Percentiles rank a stretch among this genome's conserved stretches.
These are phyloP conservation scores for Pascua sp. DNA, from an alignment of 1,284 basidiomycete genomes.

Conservation along the genomic window DNA sequence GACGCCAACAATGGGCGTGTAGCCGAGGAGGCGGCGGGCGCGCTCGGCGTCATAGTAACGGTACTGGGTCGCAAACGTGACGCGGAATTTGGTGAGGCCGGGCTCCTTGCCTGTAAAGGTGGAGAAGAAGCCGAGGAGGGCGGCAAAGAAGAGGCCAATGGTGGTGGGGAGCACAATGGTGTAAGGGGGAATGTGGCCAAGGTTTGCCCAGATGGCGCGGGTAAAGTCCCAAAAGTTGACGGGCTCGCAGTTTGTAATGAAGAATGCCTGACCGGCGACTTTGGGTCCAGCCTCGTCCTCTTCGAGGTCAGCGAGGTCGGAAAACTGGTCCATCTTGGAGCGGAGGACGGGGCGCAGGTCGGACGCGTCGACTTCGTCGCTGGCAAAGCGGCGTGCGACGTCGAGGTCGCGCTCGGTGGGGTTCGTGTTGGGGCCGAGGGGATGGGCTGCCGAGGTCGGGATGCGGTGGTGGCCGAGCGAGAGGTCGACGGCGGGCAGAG, in stretches of 20 bases:
- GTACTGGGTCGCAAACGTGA: constrained; percentile 62
- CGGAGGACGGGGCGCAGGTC: constrained; percentile 62
- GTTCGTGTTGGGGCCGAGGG: constrained; percentile 70
- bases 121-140: constrained; percentile 68
- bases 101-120: constrained; percentile 75
- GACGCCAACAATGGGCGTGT: constrained; percentile 84
- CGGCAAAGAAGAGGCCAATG: constrained; percentile 68
- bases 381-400: constrained; percentile 61
- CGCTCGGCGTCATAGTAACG: constrained; percentile 96
- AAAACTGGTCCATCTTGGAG: constrained; percentile 56
- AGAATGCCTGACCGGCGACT: constrained; percentile 92
- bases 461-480: constrained; percentile 62
- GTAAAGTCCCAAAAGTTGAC: constrained; percentile 95
- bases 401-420: constrained; percentile 57
- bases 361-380: constrained; percentile 46
- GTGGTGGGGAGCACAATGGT: constrained; percentile 61
- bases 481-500: constrained; percentile 62
- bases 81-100: constrained; percentile 85
- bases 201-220: constrained; percentile 75
- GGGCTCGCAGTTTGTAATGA: constrained; percentile 97
- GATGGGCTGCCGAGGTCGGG: constrained; percentile 72
- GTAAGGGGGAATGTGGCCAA: constrained; percentile 60
- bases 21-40: constrained; percentile 84
- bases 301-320: constrained; percentile 44
- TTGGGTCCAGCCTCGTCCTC: constrained; percentile 27